phyloP scores from a whole-genome alignment of 108 stramenopile species.

The Conticribra guillardii region DNA sequence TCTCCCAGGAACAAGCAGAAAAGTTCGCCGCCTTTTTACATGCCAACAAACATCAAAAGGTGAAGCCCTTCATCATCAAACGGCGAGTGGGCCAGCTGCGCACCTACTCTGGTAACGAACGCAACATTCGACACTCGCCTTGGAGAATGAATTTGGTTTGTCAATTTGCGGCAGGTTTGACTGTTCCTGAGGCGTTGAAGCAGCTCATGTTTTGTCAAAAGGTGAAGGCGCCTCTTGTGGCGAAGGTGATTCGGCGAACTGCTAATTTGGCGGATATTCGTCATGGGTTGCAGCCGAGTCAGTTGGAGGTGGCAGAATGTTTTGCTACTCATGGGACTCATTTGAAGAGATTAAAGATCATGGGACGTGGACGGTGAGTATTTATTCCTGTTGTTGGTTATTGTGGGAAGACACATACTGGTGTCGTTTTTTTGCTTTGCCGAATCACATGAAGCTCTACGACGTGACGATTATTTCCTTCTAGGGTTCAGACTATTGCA shows the following conservation, averaged over 20 bases:
- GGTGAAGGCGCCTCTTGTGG: slow-evolving; percentile 65
- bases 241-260: slow-evolving; percentile 72
- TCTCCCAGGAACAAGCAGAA: slow-evolving; percentile 31
- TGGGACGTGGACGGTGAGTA: slow-evolving; percentile 82
- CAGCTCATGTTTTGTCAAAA: slow-evolving; percentile 79
- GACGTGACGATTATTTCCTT: too few species aligned
- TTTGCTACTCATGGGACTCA: slow-evolving; percentile 78
- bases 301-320: slow-evolving; percentile 87
- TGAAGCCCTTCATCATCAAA: slow-evolving; percentile 78
- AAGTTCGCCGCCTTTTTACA: slow-evolving; percentile 34
- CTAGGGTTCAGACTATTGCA: too few species aligned
- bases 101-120: slow-evolving; percentile 69
- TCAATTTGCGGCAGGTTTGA: slow-evolving; percentile 72
- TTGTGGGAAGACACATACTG: too few species aligned
- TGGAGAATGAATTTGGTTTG: slow-evolving; percentile 84
- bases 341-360: slow-evolving; percentile 75
- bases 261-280: slow-evolving; percentile 75
- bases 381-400: not conserved
- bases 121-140: slow-evolving; percentile 74
- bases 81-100: slow-evolving; percentile 54
- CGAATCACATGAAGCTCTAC: too few species aligned
- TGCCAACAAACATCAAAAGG: slow-evolving; percentile 47
- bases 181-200: slow-evolving; percentile 78
- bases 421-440: too few species aligned
- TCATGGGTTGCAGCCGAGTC: slow-evolving; percentile 70